These are phyloP conservation scores for Lactarius quietus DNA, from an alignment of 768 basidiomycete genomes.

Conservation along the genomic window DNA sequence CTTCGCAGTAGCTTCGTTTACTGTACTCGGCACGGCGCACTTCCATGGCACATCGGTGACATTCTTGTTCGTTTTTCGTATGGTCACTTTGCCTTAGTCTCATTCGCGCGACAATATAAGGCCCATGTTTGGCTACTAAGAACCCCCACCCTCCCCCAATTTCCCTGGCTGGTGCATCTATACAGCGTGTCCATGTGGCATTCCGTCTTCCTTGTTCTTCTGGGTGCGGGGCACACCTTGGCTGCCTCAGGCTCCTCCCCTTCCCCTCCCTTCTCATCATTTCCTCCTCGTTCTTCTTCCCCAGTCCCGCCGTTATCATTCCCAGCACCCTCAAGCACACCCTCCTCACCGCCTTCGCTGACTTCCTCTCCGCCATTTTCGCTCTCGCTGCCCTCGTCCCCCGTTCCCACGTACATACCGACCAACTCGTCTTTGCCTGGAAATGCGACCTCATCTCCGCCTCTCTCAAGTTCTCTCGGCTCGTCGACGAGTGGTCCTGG, in stretches of 20 bases:
- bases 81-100: background rate
- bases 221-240: constrained; percentile 7
- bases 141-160: background rate
- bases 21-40: background rate
- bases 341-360: background rate
- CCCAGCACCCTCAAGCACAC: constrained; percentile 1
- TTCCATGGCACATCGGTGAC: background rate
- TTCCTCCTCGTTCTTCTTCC: background rate
- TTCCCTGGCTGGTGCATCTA: background rate
- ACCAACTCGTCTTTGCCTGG: constrained; percentile 4
- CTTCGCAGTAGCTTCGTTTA: background rate
- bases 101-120: background rate
- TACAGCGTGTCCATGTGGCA: background rate
- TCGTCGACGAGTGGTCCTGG: background rate
- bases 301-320: background rate
- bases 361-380: background rate
- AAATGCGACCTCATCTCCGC: constrained; percentile 9
- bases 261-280: background rate
- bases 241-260: background rate
- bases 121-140: background rate
- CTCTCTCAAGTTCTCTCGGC: constrained; percentile 3
- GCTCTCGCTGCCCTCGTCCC: background rate
- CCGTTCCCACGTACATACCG: constrained; percentile 1
- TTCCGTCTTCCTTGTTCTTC: background rate
- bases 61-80: background rate